phyloP scores from a whole-genome alignment of 2,329 filamentous ascomycete genomes.

The Aspergillus sp. region DNA sequence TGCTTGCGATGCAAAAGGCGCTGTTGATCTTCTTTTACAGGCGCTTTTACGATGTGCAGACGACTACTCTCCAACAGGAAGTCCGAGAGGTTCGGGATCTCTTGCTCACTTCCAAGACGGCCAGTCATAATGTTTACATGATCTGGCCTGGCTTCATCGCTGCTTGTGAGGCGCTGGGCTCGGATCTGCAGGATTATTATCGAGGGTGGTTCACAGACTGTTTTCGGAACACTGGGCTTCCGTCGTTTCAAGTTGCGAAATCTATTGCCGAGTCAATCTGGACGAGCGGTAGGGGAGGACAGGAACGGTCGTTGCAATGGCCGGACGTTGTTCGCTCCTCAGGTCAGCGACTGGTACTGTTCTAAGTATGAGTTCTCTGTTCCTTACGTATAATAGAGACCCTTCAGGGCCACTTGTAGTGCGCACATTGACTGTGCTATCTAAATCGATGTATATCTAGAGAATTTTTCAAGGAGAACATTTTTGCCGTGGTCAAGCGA shows the following conservation, averaged over 20 bases:
- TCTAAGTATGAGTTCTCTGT: neutral
- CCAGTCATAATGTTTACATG: slow-evolving; percentile 31
- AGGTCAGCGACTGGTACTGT: neutral
- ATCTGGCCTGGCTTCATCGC: slow-evolving; percentile 49
- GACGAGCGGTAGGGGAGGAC: neutral
- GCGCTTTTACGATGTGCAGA: slow-evolving; percentile 42
- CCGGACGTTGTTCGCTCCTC: neutral
- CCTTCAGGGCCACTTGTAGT: too few relatives aligned
- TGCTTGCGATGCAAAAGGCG: slow-evolving; percentile 44
- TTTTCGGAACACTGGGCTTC: neutral
- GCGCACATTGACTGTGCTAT: too few relatives aligned
- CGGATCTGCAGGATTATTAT: slow-evolving; percentile 37
- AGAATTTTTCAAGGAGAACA: too few relatives aligned
- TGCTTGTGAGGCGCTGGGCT: slow-evolving; percentile 42
- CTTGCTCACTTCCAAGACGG: slow-evolving; percentile 32
- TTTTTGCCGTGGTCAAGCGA: too few relatives aligned
- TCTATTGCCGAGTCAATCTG: neutral
- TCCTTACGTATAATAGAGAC: too few relatives aligned
- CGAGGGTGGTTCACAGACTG: slow-evolving; percentile 29
- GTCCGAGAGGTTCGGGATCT: slow-evolving; percentile 39
- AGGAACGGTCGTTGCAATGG: neutral
- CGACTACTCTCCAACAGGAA: slow-evolving; percentile 41
- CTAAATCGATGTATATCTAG: too few relatives aligned
- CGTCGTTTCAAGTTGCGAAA: neutral
- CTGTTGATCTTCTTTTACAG: slow-evolving; percentile 50